Conservation (phyloP, 106 monocot genomes). For the Hemerocallis citrina region DNA sequence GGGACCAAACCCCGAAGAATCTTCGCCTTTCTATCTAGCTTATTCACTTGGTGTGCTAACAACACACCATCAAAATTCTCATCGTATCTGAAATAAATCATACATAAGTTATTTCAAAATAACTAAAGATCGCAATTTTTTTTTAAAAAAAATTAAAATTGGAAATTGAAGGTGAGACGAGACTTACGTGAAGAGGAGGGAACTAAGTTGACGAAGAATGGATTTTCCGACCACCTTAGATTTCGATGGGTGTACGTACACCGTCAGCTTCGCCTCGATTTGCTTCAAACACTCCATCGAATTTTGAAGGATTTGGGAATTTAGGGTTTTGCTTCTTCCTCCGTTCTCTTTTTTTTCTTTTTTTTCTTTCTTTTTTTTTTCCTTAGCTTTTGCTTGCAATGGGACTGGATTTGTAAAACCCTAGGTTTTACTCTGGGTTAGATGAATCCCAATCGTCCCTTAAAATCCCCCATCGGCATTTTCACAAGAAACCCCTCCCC, state of each 20-base stretch:
- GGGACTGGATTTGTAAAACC: not conserved
- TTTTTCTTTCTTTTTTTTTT: too few relatives aligned
- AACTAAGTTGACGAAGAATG: conserved; percentile 64
- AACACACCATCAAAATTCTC: conserved; percentile 77
- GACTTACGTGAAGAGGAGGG: conserved; percentile 68
- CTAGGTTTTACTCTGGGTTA: too few relatives aligned
- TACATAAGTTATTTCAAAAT: not conserved
- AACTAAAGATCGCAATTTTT: not conserved
- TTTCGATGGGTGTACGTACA: conserved; percentile 75
- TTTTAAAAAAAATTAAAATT: not conserved
- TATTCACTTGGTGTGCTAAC: conserved; percentile 48
- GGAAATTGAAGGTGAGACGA: not conserved
- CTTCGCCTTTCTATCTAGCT: conserved; percentile 31
- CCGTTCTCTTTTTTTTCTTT: too few relatives aligned
- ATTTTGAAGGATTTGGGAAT: too few relatives aligned
- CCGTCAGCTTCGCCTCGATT: conserved; percentile 45
- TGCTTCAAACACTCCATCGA: conserved; percentile 52
- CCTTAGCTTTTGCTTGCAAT: too few relatives aligned
- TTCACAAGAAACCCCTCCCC: too few relatives aligned
- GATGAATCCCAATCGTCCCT: too few relatives aligned
- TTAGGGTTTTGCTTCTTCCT: too few relatives aligned
- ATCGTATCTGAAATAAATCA: conserved; percentile 44
- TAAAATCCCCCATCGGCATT: too few relatives aligned
- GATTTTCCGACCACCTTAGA: conserved; percentile 33
- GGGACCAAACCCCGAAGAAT: conserved; percentile 78